Conservation (phyloP, 1,284 basidiomycete species). For the Pseudozyma tsukubaensis region DNA sequence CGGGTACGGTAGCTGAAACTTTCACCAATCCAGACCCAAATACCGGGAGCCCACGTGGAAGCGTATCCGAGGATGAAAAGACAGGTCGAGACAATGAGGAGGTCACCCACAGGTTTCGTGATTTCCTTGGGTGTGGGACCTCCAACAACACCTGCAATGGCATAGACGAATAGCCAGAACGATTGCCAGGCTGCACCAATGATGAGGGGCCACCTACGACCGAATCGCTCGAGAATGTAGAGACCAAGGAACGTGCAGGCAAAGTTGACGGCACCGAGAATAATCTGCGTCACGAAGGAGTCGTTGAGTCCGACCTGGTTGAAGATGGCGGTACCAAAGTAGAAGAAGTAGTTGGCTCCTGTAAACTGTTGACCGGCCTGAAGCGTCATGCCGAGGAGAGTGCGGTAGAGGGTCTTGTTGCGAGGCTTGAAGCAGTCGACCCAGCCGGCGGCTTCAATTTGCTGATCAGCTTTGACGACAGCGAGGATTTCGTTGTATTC, state of each 20-base stretch:
- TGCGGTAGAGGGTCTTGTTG: slow-evolving; percentile 65
- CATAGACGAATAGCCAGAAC: slow-evolving; percentile 81
- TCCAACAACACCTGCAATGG: slow-evolving; percentile 78
- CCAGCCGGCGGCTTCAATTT: slow-evolving; percentile 47
- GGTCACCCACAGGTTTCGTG: slow-evolving; percentile 70
- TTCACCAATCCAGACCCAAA: slow-evolving; percentile 71
- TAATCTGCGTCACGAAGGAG: slow-evolving; percentile 76
- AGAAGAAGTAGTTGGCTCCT: slow-evolving; percentile 73
- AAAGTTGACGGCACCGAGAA: slow-evolving; percentile 75
- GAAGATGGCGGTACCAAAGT: slow-evolving; percentile 76
- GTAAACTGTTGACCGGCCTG: slow-evolving; percentile 82
- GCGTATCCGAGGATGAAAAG: slow-evolving; percentile 83
- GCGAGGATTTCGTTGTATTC: slow-evolving; percentile 65
- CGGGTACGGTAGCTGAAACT: slow-evolving; percentile 81
- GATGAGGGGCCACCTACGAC: slow-evolving; percentile 73
- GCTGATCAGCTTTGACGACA: slow-evolving; percentile 48
- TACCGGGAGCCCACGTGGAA: slow-evolving; percentile 75
- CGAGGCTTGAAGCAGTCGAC: slow-evolving; percentile 62
- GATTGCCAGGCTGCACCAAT: slow-evolving; percentile 74
- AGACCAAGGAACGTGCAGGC: slow-evolving; percentile 75
- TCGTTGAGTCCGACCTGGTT: slow-evolving; percentile 75
- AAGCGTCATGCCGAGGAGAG: slow-evolving; percentile 74
- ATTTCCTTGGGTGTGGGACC: slow-evolving; percentile 70
- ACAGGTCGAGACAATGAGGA: slow-evolving; percentile 82
- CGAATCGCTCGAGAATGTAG: slow-evolving; percentile 74